Evolutionary conservation across 176 grass and related monocot genomes (phyloP), one percentile per base, ranked within the genome.

Genomic region (Metroxylon sagu): DNA sequence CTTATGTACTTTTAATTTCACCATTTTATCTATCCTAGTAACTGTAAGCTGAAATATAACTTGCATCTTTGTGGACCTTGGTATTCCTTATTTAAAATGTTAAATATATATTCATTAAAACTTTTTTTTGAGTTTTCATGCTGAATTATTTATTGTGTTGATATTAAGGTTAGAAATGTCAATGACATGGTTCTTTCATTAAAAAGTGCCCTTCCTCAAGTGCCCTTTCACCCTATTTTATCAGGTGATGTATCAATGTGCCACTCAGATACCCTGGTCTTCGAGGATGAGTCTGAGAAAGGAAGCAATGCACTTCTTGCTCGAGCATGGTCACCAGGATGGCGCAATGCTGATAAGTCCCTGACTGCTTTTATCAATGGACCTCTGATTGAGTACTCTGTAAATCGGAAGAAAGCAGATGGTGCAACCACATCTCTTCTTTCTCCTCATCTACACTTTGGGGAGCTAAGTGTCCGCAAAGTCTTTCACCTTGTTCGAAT

Each of bases 401-500:
- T 87, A 54, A 98, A 98, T 49, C 84, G 81, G 48, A 85, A 85
- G 67, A 98, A 98, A 71, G 92, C 93, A 2, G 93, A 97, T 23
- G 77, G 93, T 7, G 72, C 87, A 15, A 91, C 68, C 55, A 97
- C 93, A 18, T 97, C 93, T 63, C 71, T 97, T 8, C 75, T 97
- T 27, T 97, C 93, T 6, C 93, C 93, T 15, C 53, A 91, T 74
- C 52, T 97, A 29, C 93, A 97, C 31, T 97, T 97, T 2, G 93
- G 93, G 6, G 93, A 97, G 70, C 78, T 97, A 18, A 97, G 93
- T 1, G 93, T 91, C n/a, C 87, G 93, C 54, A 97, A 97, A 74
- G 87, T 97, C 5, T 97, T 97, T 69, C 93, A 97, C 25, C 81
- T 88, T 8, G 87, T 97, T 60, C 87, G 81, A 1, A 85, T 97